Evolutionary conservation across 768 basidiomycete species (phyloP), one percentile per base, ranked within the genome.

Genomic region (Lactarius sp.): DNA sequence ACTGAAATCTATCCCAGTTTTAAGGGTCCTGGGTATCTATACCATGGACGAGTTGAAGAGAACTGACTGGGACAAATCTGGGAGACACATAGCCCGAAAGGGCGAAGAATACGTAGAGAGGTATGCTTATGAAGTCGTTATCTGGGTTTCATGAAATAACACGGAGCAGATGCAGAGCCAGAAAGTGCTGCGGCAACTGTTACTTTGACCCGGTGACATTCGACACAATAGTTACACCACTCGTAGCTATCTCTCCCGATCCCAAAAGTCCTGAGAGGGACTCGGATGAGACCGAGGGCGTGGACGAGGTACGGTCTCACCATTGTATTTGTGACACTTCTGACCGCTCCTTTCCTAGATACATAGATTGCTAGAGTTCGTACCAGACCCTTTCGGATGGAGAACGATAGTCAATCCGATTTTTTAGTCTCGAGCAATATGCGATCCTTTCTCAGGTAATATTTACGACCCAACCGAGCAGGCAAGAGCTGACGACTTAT

Each of bases 381-480:
- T 61, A 46, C 22, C 16, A 20, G 22, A 31, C n/a, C n/a, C 7
- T 56, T 37, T 53, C 41, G 36, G n/a, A 31, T 4, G n/a, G 6
- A 4, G 14, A 47, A 22, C 47, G 27, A 20, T 27, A 33, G 7
- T 65, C 16, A 49, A 6, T 41, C 27, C 22, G 41, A 4, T 18
- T 14, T 8, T 7, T 14, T 20, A 66, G 66, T 56, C 58, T 67
- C 42, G 63, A 65, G n/a, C 64, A 67, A 39, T 67, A 60, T n/a
- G 52, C 59, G 2, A 51, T 64, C 2, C 39, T 56, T 33, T 60
- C 63, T 31, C 66, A 61, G 55, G 59, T 67, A 34, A 39, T 41
- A 4, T 20, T 42, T 47, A 3, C 16, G n/a, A 16, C 10, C 9
- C 20, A 14, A 9, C 8, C 4, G n/a, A 6, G 6, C 20, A 34